Base-by-base conservation (phyloP, 2,329 filamentous ascomycete genomes). In the Diplodia corticola region DNA sequence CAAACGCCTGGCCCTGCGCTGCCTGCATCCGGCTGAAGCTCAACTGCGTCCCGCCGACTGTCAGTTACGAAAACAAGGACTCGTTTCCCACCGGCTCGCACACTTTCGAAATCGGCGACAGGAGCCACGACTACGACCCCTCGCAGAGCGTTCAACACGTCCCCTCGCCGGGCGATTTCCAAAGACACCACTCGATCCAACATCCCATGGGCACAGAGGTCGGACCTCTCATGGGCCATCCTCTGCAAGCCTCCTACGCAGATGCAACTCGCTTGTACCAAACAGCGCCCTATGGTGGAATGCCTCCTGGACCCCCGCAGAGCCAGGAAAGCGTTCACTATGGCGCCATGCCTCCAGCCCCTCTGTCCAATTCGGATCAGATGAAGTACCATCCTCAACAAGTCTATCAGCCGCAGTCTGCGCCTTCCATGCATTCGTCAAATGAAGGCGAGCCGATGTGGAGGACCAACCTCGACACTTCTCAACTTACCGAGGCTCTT, bases 1-100 rank as follows among this genome's bases (percentile, higher is more conserved):
- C 93, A 48, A 97, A 98, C 78, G 93, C 92, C 44, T 98, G 95
- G 94, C 95, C 95, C 30, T 98, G 94, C 79, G 95, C 93, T 48
- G 92, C 95, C 40, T 99, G 94, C 77, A 90, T 93, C 69, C 88
- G 94, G 57, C 83, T 98, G 69, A 98, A 97, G 81, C 86, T 97
- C 67, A 91, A 95, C 73, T 98, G 95, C 77, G 89, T 97, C 28
- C 92, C 93, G 53, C 95, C 94, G 4, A 93, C 92, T 66, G 89
- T 93, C 67, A 88, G 87, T 68, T 90, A 91, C 72, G 91, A 93
- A 72, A 66, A 66, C 54, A 87, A 88, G 63, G 84, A 84, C 68
- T 61, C 57, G n/a, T 80, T 77, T 70, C 74, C 76, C 50, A 72
- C 75, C 46, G 73, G 71, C 44, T 75, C 75, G 35, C 78, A 80